phyloP scores from a whole-genome alignment of 768 basidiomycete species.

The Mycena chlorophos region DNA sequence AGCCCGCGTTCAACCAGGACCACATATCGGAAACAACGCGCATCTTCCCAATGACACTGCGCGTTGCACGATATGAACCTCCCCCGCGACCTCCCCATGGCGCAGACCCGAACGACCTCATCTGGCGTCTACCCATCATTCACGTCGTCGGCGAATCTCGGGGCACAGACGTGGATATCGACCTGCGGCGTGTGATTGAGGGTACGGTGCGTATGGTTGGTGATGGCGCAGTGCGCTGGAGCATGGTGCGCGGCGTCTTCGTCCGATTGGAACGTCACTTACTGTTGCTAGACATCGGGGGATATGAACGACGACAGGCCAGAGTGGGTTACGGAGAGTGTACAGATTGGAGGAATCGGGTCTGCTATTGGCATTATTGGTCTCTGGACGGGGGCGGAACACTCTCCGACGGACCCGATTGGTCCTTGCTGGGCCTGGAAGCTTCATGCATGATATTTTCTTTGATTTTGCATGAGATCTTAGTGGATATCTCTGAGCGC shows the following conservation, averaged over 20 bases:
- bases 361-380: slow-evolving; percentile 56
- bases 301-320: slow-evolving; percentile 32
- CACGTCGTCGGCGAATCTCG: slow-evolving; percentile 47
- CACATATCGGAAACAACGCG: slow-evolving; percentile 45
- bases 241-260: slow-evolving; percentile 49
- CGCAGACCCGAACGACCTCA: slow-evolving; percentile 26
- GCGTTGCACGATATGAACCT: slow-evolving; percentile 38
- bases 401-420: slow-evolving; percentile 18
- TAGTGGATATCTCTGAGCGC: not conserved
- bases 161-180: slow-evolving; percentile 36
- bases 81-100: slow-evolving; percentile 25
- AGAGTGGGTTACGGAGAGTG: slow-evolving; percentile 56
- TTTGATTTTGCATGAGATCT: not conserved
- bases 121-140: slow-evolving; percentile 49
- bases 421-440: slow-evolving; percentile 25
- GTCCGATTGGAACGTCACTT: not conserved
- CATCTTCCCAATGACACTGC: slow-evolving; percentile 55
- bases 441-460: not conserved
- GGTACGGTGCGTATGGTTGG: slow-evolving; percentile 51
- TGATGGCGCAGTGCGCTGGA: slow-evolving; percentile 54
- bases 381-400: slow-evolving; percentile 21
- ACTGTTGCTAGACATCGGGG: slow-evolving; percentile 31
- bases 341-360: slow-evolving; percentile 57
- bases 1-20: slow-evolving; percentile 19
- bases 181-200: slow-evolving; percentile 34